Evolutionary conservation across 176 grass and related monocot species (phyloP).

Genomic region (Rhynchospora pubera): DNA sequence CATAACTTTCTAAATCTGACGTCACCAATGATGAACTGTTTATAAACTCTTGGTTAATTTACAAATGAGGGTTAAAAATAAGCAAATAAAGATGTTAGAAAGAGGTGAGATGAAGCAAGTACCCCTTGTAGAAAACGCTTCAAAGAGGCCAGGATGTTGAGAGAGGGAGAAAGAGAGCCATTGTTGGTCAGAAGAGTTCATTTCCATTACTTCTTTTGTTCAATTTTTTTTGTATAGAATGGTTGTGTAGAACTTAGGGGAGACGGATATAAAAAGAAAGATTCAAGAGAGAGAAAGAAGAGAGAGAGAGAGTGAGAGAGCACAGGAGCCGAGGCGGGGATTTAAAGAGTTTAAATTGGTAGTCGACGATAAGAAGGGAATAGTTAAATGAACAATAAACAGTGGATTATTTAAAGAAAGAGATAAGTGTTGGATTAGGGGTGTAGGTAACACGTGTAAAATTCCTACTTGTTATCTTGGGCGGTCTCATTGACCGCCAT

Average conservation of each 20-base stretch:
- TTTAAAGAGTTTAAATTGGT: slow-evolving; percentile 26
- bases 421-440: slow-evolving; percentile 12
- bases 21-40: too few relatives aligned
- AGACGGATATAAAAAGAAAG: slow-evolving; percentile 28
- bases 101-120: slow-evolving; percentile 20
- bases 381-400: slow-evolving; percentile 5
- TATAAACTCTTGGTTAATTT: not conserved
- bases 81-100: not conserved
- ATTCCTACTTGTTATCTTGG: not conserved
- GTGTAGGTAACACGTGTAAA: slow-evolving; percentile 9
- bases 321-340: slow-evolving; percentile 45
- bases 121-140: slow-evolving; percentile 47
- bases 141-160: slow-evolving; percentile 60
- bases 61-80: not conserved
- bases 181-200: slow-evolving; percentile 51
- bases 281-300: slow-evolving; percentile 1
- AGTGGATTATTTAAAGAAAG: slow-evolving; percentile 10
- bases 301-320: slow-evolving; percentile 14
- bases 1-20: too few relatives aligned
- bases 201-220: slow-evolving; percentile 42
- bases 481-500: slow-evolving; percentile 22
- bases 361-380: slow-evolving; percentile 8
- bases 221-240: slow-evolving; percentile 4
- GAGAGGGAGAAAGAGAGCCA: slow-evolving; percentile 96
- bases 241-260: slow-evolving; percentile 19